Evolutionary conservation across 163 green algal species (phyloP).

Genomic region (Smithsoniella earleae): DNA sequence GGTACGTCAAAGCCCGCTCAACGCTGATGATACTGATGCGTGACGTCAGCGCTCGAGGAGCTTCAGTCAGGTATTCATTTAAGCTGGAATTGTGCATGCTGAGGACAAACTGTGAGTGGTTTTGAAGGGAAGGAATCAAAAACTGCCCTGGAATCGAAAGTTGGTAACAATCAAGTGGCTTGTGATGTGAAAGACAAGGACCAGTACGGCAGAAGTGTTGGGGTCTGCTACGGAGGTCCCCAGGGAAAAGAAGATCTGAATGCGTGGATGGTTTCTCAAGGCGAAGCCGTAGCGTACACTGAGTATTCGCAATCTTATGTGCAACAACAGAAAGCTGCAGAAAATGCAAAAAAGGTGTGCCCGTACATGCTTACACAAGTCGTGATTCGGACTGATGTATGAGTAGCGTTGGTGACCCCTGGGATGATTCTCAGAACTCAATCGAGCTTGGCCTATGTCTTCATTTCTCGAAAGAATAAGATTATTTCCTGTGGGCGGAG

Average conservation of each 20-base stretch:
- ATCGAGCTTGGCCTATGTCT: no score
- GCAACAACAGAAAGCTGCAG: slow-evolving; percentile 47
- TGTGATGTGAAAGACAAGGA: slow-evolving; percentile 56
- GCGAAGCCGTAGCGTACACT: slow-evolving; percentile 62
- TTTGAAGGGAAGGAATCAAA: slow-evolving; percentile 37
- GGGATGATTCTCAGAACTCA: no score
- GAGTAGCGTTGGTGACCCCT: no score
- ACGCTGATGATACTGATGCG: neutral
- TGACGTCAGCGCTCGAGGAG: no score
- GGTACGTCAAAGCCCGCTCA: slow-evolving; percentile 34
- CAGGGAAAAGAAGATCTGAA: slow-evolving; percentile 43
- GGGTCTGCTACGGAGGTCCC: slow-evolving; percentile 37
- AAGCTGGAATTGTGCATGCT: no score
- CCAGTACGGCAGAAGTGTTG: slow-evolving; percentile 58
- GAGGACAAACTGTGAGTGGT: neutral
- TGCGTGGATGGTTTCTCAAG: slow-evolving; percentile 54
- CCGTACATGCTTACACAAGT: no score
- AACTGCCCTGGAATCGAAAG: slow-evolving; percentile 42
- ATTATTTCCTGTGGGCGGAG: no score
- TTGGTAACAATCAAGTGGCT: slow-evolving; percentile 42
- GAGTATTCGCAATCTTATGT: slow-evolving; percentile 59
- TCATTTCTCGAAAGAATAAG: no score
- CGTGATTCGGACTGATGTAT: no score
- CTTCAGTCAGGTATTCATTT: no score
- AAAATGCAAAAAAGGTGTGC: slow-evolving; percentile 32